Conservation (phyloP, 2,329 filamentous ascomycete species). For the Blastomyces gilchristii region DNA sequence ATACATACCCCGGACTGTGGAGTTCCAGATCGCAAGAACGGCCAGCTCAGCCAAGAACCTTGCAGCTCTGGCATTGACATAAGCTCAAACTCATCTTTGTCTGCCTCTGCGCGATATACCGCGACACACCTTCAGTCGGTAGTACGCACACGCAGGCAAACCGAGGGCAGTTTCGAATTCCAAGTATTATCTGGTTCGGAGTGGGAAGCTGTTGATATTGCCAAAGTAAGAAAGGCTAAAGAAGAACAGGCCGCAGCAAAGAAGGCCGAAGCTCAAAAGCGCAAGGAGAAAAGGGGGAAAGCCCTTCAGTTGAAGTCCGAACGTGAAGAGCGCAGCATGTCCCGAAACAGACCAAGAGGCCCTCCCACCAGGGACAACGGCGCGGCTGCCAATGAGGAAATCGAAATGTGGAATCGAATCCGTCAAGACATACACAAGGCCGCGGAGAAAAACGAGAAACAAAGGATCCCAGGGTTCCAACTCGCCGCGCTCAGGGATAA, state of each 20-base stretch:
- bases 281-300: background rate
- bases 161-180: background rate
- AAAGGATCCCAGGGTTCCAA: constrained; percentile 30
- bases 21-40: background rate
- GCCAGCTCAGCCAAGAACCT: background rate
- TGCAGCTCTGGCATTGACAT: background rate
- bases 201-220: constrained; percentile 22
- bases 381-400: constrained; percentile 35
- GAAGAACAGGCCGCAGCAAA: background rate
- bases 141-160: constrained; percentile 9
- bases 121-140: background rate
- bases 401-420: constrained; percentile 38
- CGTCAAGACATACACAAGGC: constrained; percentile 34
- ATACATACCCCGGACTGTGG: background rate
- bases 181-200: constrained; percentile 9
- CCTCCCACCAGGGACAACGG: constrained; percentile 34
- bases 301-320: background rate
- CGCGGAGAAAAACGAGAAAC: constrained; percentile 36
- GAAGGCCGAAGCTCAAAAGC: background rate
- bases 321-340: constrained; percentile 23
- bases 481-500: constrained; percentile 36
- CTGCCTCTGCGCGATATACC: background rate
- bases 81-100: background rate
- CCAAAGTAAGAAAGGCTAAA: constrained; percentile 12
- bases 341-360: constrained; percentile 33